Evolutionary conservation across 169 alveolate genomes (phyloP).

Genomic region (Fabrea salina): DNA sequence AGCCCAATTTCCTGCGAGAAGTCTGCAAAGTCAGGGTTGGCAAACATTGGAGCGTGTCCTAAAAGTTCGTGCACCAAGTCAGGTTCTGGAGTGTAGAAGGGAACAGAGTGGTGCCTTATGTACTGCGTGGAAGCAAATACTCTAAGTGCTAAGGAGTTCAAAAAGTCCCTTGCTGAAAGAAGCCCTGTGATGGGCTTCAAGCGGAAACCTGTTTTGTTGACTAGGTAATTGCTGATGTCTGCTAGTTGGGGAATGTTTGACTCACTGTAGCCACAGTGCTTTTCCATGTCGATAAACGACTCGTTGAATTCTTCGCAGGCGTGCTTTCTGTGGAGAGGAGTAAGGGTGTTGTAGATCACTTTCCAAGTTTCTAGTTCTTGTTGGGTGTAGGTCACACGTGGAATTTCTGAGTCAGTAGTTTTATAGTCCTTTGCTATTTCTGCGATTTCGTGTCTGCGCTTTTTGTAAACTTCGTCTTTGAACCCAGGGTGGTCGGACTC

Average conservation of each 20-base stretch:
- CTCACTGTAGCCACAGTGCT: constrained; percentile 40
- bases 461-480: constrained; percentile 48
- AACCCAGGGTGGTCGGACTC: constrained; percentile 66
- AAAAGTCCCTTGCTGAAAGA: constrained; percentile 78
- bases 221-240: constrained; percentile 63
- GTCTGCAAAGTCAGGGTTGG: constrained; percentile 77
- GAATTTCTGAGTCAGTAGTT: constrained; percentile 32
- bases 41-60: constrained; percentile 88
- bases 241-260: constrained; percentile 51
- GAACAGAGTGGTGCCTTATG: constrained; percentile 79
- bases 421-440: constrained; percentile 33
- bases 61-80: constrained; percentile 80
- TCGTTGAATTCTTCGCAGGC: constrained; percentile 50
- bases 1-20: constrained; percentile 77
- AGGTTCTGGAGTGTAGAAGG: constrained; percentile 87
- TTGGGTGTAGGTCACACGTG: constrained; percentile 41
- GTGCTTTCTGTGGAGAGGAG: constrained; percentile 31
- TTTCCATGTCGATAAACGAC: constrained; percentile 17
- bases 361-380: constrained; percentile 45
- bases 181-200: constrained; percentile 81
- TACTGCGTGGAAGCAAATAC: constrained; percentile 79
- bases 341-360: constrained; percentile 26
- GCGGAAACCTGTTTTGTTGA: constrained; percentile 74
- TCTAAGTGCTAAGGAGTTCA: constrained; percentile 81
- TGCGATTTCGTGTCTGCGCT: constrained; percentile 61